Evolutionary conservation across 106 monocot species (phyloP), one percentile per base, ranked within the genome.

Genomic region (Acorus calamus): DNA sequence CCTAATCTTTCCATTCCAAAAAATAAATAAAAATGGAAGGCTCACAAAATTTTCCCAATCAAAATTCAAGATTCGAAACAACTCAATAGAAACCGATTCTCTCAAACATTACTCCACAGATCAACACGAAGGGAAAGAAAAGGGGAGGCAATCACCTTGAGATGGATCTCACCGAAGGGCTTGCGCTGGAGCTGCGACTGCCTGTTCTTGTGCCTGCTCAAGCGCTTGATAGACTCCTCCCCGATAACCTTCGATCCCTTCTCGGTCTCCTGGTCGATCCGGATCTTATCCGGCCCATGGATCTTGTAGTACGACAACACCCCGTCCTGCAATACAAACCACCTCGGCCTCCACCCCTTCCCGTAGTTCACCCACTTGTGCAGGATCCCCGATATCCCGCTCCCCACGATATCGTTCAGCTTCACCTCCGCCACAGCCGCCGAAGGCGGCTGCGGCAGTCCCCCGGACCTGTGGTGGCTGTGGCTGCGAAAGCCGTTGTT

Each of bases 281-380:
- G 60, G 72, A 92, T 92, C 43, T 76, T 71, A 55, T 92, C 80
- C 13, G 92, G 84, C 3, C 88, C 92, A 50, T 92, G 84, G 73
- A 92, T 85, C 84, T 92, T 92, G 70, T 92, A 92, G 70, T 88
- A 88, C 8, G 87, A 88, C n/a, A 92, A 73, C 11, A 92, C 92
- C 10, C 92, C 92, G 55, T 92, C 92, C 67, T 82, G 92, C 41
- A 92, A 79, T 3, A 88, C 81, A 59, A 98, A 98, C 96, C 96
- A 98, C 50, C 96, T 64, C 7, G 76, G 82, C 52, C 91, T 67
- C 96, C 96, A 92, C 7, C 96, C 96, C 51, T 73, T 78, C 11
- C 91, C 91, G 61, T 88, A 98, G 70, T 92, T 92, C 55, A 88
- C 91, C 96, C 96, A 98, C 68, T 98, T 96, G 67, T 91, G 64